Base-by-base conservation (phyloP, 2,329 filamentous ascomycete genomes). In the Colletotrichum abscissum region DNA sequence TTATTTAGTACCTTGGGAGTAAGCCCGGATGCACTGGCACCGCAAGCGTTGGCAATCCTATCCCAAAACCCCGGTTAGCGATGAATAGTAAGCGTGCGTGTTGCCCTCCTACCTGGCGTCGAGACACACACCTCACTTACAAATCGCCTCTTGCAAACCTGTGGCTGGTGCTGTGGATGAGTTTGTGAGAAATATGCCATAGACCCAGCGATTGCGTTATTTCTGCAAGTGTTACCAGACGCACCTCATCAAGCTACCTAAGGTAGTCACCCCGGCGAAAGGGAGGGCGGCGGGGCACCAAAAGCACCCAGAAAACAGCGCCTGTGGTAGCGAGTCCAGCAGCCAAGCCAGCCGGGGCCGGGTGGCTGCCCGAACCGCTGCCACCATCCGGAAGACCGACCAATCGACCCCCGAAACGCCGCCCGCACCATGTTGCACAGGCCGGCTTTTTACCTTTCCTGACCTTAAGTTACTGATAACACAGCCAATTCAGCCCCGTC, bases 131-230 rank as follows among this genome's bases (percentile, higher is more conserved):
- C 62, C 46, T 30, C 26, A 8, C 26, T 58, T 12, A 30, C 56
- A 33, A 30, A 22, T 58, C 56, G 56, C 16, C 33, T 26, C 54
- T 56, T 56, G 54, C 19, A 54, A 22, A 52, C 16, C 11, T 54
- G 24, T 49, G 42, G 42, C 42, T 49, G 42, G 19, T 49, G 42
- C 42, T 22, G 42, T 49, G 42, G 42, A 49, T 49, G 62, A 56
- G 52, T 46, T 63, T 60, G 30, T 26, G 30, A 6, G 28, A 19
- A 8, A 24, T 58, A 38, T 69, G 69, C 69, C 58, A 72, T 69
- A 52, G 42, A 22, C 30, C 66, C 56, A 52, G 42, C 38, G 62
- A 73, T 73, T 73, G 71, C 71, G 67, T 73, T 73, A 73, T 71
- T 71, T 73, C 60, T 35, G 33, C 33, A 35, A 49, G 1, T n/a